These are phyloP conservation scores for Vitellaria paradoxa DNA, from an alignment of 179 eudicot species.

Conservation along the genomic window DNA sequence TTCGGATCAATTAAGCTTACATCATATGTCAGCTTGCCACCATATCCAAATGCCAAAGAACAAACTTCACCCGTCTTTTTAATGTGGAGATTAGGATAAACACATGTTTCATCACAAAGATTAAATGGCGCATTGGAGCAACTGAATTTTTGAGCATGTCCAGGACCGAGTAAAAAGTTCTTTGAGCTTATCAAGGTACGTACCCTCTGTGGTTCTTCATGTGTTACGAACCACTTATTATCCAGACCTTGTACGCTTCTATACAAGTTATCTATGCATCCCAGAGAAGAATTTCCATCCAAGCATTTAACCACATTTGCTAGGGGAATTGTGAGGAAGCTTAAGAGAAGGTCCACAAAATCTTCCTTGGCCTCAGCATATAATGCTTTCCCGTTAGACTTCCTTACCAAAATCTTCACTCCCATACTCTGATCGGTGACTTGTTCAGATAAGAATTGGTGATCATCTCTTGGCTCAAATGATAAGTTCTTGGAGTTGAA, in stretches of 20 bases:
- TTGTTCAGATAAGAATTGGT: not conserved
- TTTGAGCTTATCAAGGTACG: no score
- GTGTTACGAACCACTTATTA: not conserved
- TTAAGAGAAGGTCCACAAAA: constrained; percentile 22
- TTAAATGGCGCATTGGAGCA: no score
- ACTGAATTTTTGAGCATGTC: not conserved
- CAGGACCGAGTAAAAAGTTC: not conserved
- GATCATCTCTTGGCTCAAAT: not conserved
- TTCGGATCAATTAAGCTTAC: not conserved
- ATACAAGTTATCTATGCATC: constrained; percentile 16
- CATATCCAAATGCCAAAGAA: not conserved
- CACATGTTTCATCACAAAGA: no score
- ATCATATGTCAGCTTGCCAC: not conserved
- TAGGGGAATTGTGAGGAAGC: constrained; percentile 19
- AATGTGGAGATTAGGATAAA: not conserved
- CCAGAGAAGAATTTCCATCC: not conserved
- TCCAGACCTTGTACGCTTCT: not conserved
- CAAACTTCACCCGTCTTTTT: not conserved
- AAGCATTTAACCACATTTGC: constrained; percentile 8
- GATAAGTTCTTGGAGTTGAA: not conserved
- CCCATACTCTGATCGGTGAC: not conserved
- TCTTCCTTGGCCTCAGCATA: constrained; percentile 15
- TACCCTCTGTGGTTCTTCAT: no score
- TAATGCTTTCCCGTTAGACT: constrained; percentile 9
- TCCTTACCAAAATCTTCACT: not conserved